A percentile compares a stretch with the other conserved stretches of the same genome.
These are phyloP conservation scores for Nosema muscidifuracis DNA, from an alignment of 371 early-diverging fungal genomes.

Conservation along the genomic window DNA sequence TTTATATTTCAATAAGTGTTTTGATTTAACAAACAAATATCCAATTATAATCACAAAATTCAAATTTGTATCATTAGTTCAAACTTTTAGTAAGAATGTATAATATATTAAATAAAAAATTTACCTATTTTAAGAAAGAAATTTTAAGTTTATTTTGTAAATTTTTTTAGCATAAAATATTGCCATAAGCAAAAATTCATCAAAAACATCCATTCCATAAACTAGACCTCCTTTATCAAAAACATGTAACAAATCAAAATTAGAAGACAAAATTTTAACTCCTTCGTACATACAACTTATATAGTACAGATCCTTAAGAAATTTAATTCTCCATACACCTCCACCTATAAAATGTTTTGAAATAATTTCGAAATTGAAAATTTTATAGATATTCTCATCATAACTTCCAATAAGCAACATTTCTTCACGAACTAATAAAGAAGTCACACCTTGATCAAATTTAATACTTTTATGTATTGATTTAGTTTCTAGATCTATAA, in stretches of 20 bases:
- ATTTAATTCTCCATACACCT: slow-evolving; percentile 43
- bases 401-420: slow-evolving; percentile 35
- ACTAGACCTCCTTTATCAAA: slow-evolving; percentile 20
- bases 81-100: too few relatives aligned
- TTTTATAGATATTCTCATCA: slow-evolving; percentile 37
- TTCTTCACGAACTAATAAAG: slow-evolving; percentile 9
- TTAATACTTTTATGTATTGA: slow-evolving; percentile 4
- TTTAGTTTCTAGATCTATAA: neutral
- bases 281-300: slow-evolving; percentile 48
- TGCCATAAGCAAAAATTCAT: slow-evolving; percentile 12
- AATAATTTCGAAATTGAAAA: neutral
- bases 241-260: slow-evolving; percentile 13
- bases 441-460: slow-evolving; percentile 23
- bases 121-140: neutral
- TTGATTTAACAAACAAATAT: too few relatives aligned
- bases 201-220: slow-evolving; percentile 22
- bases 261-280: slow-evolving; percentile 26
- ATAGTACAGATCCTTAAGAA: neutral
- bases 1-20: neutral
- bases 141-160: neutral
- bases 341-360: slow-evolving; percentile 20
- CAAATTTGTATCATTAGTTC: too few relatives aligned
- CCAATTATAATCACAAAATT: too few relatives aligned
- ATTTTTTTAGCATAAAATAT: slow-evolving; percentile 39
- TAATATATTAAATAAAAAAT: too few relatives aligned